These are phyloP conservation scores for Urostyla sp. DNA, from an alignment of 73 alveolate species.

Conservation along the genomic window DNA sequence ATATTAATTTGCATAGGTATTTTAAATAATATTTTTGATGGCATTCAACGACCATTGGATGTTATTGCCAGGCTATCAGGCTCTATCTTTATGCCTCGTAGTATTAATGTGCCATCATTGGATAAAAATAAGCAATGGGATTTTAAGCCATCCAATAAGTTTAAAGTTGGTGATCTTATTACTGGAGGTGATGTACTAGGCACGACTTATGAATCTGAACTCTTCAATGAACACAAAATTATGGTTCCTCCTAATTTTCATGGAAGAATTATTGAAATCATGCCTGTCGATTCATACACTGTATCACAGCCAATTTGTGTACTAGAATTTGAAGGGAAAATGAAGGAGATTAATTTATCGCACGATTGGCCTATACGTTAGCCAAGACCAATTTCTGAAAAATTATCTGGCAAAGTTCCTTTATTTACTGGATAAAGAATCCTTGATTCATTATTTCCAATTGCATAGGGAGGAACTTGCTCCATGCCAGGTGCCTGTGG, in stretches of 20 bases:
- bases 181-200: slow-evolving; percentile 99
- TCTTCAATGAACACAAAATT: slow-evolving; percentile 89
- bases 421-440: slow-evolving; percentile 95
- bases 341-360: slow-evolving; percentile 81
- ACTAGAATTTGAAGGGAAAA: slow-evolving; percentile 87
- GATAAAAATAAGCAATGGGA: slow-evolving; percentile 95
- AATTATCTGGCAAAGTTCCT: slow-evolving; percentile 88
- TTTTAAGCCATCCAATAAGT: slow-evolving; percentile 86
- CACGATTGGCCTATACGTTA: slow-evolving; percentile 95
- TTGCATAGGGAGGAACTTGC: slow-evolving; percentile 98
- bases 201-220: slow-evolving; percentile 91
- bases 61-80: slow-evolving; percentile 73
- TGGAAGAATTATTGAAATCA: slow-evolving; percentile 88
- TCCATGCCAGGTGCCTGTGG: slow-evolving; percentile 99
- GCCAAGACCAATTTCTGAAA: slow-evolving; percentile 91
- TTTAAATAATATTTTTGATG: slow-evolving; percentile 93
- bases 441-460: slow-evolving; percentile 97
- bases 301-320: slow-evolving; percentile 90
- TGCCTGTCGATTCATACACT: slow-evolving; percentile 89
- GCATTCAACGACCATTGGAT: slow-evolving; percentile 93
- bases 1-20: slow-evolving; percentile 74
- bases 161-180: slow-evolving; percentile 87
- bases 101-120: slow-evolving; percentile 96
- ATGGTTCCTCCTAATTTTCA: slow-evolving; percentile 95
- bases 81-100: slow-evolving; percentile 96